Evolutionary conservation across 2,329 filamentous ascomycete species (phyloP).

Genomic region (Aspergillus hortae): DNA sequence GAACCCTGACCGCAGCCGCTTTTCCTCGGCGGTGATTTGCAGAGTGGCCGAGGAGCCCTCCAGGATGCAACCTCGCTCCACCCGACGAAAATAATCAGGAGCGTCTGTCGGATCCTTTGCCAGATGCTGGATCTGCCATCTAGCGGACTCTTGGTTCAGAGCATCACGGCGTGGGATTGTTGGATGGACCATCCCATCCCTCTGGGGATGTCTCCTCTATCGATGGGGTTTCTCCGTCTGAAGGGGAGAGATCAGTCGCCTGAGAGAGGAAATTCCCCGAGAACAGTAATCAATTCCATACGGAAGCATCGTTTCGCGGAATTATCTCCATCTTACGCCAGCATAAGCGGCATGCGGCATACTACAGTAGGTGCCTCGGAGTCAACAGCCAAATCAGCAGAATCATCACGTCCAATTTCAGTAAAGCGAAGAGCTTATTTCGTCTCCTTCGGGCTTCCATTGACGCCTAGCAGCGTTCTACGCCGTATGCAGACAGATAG

Average conservation of each 20-base stretch:
- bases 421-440: neutral
- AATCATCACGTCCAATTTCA: neutral
- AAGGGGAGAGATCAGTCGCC: neutral
- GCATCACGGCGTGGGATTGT: too few species aligned
- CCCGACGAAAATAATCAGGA: slow-evolving; percentile 15
- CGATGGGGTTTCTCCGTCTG: neutral
- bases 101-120: neutral
- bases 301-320: too few species aligned
- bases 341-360: too few species aligned
- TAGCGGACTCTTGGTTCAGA: too few species aligned
- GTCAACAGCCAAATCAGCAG: neutral
- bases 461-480: slow-evolving; percentile 1
- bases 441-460: neutral
- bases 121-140: too few species aligned
- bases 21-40: slow-evolving; percentile 7
- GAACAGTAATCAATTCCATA: neutral
- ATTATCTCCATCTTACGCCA: too few species aligned
- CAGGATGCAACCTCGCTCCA: slow-evolving; percentile 12
- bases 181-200: too few species aligned
- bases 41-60: neutral
- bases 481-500: neutral
- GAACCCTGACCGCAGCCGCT: neutral
- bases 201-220: neutral
- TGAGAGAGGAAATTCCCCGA: neutral
- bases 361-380: too few species aligned